Percentiles rank a stretch among this genome's conserved stretches.
phyloP scores from a whole-genome alignment of 257 asterid species.

The Nicotiana attenuata region DNA sequence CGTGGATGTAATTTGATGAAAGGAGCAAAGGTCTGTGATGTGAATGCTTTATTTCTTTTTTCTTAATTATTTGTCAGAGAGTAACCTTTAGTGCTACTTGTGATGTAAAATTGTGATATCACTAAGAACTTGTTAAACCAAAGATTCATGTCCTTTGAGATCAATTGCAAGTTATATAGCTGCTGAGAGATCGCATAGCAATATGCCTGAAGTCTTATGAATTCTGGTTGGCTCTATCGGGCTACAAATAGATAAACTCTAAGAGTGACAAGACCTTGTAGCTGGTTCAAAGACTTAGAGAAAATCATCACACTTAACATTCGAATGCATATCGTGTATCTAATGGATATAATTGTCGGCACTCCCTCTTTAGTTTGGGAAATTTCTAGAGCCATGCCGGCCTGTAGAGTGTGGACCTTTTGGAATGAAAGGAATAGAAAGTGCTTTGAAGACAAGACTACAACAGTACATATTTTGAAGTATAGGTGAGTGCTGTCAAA shows the following conservation, averaged over 20 bases:
- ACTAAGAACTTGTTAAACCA: background rate
- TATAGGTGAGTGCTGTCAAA: background rate
- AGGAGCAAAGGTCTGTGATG: constrained; percentile 65
- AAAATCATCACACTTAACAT: background rate
- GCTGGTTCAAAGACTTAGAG: background rate
- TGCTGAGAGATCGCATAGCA: background rate
- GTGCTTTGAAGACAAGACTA: background rate
- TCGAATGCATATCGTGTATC: background rate
- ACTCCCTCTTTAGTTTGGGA: background rate
- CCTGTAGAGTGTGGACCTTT: background rate
- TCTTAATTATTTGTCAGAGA: background rate
- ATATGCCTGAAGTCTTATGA: background rate
- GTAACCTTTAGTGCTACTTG: background rate
- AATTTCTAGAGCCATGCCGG: background rate
- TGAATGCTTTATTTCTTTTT: constrained; percentile 1
- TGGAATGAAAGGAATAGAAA: background rate
- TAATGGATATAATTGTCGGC: background rate
- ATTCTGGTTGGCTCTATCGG: background rate
- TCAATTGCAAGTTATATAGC: background rate
- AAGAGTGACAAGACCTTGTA: background rate
- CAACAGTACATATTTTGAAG: background rate
- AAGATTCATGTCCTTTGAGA: background rate
- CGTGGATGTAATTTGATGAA: constrained; percentile 96
- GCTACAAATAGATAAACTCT: background rate
- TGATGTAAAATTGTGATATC: background rate